These are phyloP conservation scores for Crepidotus variabilis DNA, from an alignment of 768 basidiomycete species.

Conservation along the genomic window DNA sequence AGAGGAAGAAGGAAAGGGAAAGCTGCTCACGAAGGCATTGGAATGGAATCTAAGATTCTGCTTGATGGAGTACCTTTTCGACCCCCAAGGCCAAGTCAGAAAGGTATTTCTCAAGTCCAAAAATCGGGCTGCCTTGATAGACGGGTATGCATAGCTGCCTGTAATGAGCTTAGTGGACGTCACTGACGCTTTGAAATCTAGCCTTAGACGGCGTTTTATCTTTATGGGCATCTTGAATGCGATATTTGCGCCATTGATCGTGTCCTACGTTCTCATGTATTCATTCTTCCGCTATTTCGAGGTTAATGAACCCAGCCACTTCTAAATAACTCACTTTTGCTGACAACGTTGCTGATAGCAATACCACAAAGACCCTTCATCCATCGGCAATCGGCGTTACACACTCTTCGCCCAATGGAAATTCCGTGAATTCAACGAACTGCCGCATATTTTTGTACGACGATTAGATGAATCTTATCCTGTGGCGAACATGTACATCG, in stretches of 20 bases:
- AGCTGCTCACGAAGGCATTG: constrained; percentile 80
- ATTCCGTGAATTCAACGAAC: constrained; percentile 97
- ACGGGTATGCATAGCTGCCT: constrained; percentile 54
- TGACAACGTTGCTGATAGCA: constrained; percentile 53
- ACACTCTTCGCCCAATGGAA: constrained; percentile 98
- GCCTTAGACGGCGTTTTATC: constrained; percentile 80
- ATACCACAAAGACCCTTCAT: constrained; percentile 97
- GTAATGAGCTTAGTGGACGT: no score
- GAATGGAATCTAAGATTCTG: constrained; percentile 99
- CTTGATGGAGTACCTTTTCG: constrained; percentile 93
- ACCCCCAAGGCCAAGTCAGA: constrained; percentile 82
- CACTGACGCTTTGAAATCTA: constrained; percentile 23
- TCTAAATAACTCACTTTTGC: not conserved
- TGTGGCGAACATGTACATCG: constrained; percentile 90
- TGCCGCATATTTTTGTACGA: constrained; percentile 87
- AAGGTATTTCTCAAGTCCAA: constrained; percentile 88
- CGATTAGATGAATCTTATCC: constrained; percentile 88
- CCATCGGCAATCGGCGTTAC: constrained; percentile 88
- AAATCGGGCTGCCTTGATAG: constrained; percentile 72
- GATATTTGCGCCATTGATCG: constrained; percentile 94
- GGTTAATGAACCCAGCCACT: constrained; percentile 41
- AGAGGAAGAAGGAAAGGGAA: constrained; percentile 63
- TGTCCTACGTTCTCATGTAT: constrained; percentile 94
- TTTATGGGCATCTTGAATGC: constrained; percentile 98
- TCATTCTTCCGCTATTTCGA: constrained; percentile 99